phyloP scores from a whole-genome alignment of 768 basidiomycete species.

The Lyophyllum shimeji region DNA sequence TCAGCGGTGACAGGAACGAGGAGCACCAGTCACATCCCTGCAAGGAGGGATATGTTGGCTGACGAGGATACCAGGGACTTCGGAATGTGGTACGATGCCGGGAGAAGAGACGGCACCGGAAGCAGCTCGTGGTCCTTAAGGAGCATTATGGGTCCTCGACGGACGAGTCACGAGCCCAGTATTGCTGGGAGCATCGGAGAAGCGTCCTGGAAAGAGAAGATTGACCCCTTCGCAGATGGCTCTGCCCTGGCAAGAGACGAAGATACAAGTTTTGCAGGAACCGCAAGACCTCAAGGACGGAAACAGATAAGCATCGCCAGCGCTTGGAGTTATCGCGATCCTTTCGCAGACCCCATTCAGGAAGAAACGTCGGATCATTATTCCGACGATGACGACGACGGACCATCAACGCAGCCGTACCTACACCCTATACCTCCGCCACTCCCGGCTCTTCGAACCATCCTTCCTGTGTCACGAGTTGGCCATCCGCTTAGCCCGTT shows the following conservation, averaged over 20 bases:
- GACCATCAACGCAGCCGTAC: conserved; percentile 6
- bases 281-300: conserved; percentile 23
- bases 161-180: conserved; percentile 41
- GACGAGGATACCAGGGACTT: conserved; percentile 71
- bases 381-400: conserved; percentile 8
- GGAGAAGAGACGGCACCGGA: conserved; percentile 37
- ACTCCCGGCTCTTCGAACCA: conserved; percentile 27
- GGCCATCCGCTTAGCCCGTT: conserved; percentile 38
- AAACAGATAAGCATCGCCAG: conserved; percentile 40
- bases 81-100: conserved; percentile 35
- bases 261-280: conserved; percentile 24
- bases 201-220: conserved; percentile 43
- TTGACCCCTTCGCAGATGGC: conserved; percentile 51
- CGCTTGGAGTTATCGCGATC: conserved; percentile 46
- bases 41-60: conserved; percentile 71
- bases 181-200: conserved; percentile 24
- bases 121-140: conserved; percentile 57
- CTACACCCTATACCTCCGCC: conserved; percentile 17
- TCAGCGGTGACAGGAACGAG: conserved; percentile 26
- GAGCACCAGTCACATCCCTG: conserved; percentile 22
- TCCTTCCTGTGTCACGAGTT: conserved; percentile 31
- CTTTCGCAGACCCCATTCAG: conserved; percentile 41
- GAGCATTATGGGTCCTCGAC: conserved; percentile 39
- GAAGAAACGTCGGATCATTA: conserved; percentile 27
- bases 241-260: conserved; percentile 36